These are phyloP conservation scores for Vicia villosa DNA, from an alignment of 306 rosid species.

Conservation along the genomic window DNA sequence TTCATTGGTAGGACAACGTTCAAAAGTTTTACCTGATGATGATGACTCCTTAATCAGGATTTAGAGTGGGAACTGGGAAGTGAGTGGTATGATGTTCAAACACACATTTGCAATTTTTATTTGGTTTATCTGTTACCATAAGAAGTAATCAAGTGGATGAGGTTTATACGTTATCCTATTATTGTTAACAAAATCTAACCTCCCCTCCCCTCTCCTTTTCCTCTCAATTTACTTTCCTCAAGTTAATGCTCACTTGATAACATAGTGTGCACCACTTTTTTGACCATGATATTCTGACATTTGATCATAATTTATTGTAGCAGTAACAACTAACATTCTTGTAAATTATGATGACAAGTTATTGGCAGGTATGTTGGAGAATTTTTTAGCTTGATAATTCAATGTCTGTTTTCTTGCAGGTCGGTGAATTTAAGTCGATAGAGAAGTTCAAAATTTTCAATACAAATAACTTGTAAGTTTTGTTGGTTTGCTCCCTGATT, in stretches of 20 bases:
- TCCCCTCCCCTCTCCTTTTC: neutral
- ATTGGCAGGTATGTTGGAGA: conserved; percentile 1
- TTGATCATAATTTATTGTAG: no score
- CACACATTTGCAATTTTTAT: neutral
- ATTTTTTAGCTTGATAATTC: conserved; percentile 27
- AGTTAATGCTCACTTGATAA: conserved; percentile 4
- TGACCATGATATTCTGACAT: neutral
- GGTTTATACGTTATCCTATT: neutral
- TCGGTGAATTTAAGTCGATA: conserved; percentile 88
- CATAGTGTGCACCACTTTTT: neutral
- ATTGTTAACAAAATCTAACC: neutral
- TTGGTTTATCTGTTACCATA: conserved; percentile 6
- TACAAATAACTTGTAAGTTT: conserved; percentile 77
- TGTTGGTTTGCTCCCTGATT: no score
- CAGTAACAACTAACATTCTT: no score
- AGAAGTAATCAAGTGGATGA: conserved; percentile 1
- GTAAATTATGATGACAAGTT: neutral
- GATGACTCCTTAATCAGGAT: neutral
- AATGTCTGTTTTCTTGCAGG: conserved; percentile 53
- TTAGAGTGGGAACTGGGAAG: neutral
- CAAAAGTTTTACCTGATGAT: neutral
- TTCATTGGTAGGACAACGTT: neutral
- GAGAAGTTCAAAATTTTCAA: conserved; percentile 96
- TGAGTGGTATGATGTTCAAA: neutral
- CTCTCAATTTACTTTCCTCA: conserved; percentile 1